phyloP scores from a whole-genome alignment of 1,284 basidiomycete genomes.

The Leccinum pallidistipes region DNA sequence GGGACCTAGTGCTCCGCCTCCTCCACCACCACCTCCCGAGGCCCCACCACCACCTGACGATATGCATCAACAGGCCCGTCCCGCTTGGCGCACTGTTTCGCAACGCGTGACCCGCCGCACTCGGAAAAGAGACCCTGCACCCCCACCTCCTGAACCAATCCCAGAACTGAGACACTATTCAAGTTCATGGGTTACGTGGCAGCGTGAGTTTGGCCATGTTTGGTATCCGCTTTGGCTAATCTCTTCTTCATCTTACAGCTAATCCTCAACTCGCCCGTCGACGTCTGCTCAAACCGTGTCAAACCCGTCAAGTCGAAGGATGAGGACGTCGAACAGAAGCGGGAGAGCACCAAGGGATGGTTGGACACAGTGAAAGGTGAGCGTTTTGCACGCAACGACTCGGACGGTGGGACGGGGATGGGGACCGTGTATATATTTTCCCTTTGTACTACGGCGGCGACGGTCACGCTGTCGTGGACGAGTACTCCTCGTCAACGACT shows the following conservation, averaged over 20 bases:
- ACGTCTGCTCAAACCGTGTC: no score
- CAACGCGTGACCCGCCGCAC: conserved; percentile 41
- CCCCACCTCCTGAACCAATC: conserved; percentile 31
- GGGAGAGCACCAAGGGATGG: no score
- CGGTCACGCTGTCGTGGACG: no score
- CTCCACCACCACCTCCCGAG: conserved; percentile 44
- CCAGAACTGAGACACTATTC: conserved; percentile 36
- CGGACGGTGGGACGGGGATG: no score
- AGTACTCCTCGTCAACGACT: no score
- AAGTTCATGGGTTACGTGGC: conserved; percentile 67
- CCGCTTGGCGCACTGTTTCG: conserved; percentile 57
- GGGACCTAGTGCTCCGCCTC: conserved; percentile 39
- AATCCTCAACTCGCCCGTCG: conserved; percentile 38
- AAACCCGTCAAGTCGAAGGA: no score
- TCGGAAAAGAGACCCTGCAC: conserved; percentile 37
- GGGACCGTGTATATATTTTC: no score
- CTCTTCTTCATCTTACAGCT: conserved; percentile 36
- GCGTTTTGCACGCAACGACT: no score
- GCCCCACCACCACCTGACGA: conserved; percentile 42
- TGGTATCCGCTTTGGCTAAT: conserved; percentile 6
- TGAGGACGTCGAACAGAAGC: no score
- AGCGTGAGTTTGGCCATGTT: conserved; percentile 49
- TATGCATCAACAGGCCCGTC: conserved; percentile 40
- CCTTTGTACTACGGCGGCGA: no score
- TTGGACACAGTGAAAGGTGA: no score